Evolutionary conservation across 352 stramenopile species (phyloP).

Genomic region (Globisporangium mamillatum): DNA sequence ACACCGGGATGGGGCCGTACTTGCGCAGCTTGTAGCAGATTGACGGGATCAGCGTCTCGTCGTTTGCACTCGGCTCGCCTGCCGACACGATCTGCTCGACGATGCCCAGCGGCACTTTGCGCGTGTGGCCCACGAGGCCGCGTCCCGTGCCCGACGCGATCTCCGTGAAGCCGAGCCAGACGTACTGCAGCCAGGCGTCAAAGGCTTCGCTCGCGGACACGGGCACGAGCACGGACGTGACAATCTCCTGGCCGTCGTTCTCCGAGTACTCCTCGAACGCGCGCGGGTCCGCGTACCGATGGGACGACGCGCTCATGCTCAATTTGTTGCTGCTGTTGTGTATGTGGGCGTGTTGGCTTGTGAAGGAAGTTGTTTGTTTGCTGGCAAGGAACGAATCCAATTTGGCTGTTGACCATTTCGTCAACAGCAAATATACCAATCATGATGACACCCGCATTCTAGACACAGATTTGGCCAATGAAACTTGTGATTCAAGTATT

Average conservation of each 20-base stretch:
- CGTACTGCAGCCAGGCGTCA: slow-evolving; percentile 55
- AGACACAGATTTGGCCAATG: background rate
- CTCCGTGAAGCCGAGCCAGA: slow-evolving; percentile 42
- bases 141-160: slow-evolving; percentile 46
- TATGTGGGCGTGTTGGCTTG: background rate
- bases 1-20: slow-evolving; percentile 37
- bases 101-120: slow-evolving; percentile 43
- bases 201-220: slow-evolving; percentile 48
- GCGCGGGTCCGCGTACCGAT: slow-evolving; percentile 36
- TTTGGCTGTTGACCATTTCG: background rate
- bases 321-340: too few species aligned
- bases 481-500: background rate
- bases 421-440: background rate
- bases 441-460: background rate
- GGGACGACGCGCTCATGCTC: slow-evolving; percentile 9
- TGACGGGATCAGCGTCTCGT: slow-evolving; percentile 36
- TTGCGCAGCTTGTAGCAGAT: slow-evolving; percentile 50
- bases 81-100: slow-evolving; percentile 66
- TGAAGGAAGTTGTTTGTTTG: background rate
- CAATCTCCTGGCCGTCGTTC: slow-evolving; percentile 55
- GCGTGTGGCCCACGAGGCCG: slow-evolving; percentile 55
- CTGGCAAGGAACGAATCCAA: too few species aligned
- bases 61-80: slow-evolving; percentile 29
- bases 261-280: slow-evolving; percentile 43
- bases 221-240: slow-evolving; percentile 53